phyloP scores from a whole-genome alignment of 2,329 filamentous ascomycete genomes.

The Ilyonectria mors-panacis region DNA sequence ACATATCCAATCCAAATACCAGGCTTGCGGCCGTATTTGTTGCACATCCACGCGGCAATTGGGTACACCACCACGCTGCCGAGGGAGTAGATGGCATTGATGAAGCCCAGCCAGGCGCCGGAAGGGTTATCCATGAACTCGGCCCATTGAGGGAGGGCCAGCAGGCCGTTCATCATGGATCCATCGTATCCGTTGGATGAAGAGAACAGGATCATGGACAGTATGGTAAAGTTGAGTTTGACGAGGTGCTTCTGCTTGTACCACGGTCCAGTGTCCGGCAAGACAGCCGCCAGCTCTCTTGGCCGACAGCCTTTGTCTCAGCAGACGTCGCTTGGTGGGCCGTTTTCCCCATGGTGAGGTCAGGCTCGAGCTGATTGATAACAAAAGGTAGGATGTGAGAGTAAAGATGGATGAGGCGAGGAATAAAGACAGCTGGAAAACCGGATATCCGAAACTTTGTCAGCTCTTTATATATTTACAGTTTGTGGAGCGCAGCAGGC shows the following conservation, averaged over 20 bases:
- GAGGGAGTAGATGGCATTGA: conserved; percentile 49
- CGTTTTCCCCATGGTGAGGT: conserved; percentile 5
- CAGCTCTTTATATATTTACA: neutral
- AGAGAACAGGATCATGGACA: conserved; percentile 47
- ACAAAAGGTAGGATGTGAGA: neutral
- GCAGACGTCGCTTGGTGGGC: conserved; percentile 9
- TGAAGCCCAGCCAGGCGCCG: conserved; percentile 47
- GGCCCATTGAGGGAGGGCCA: conserved; percentile 54
- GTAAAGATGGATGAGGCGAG: neutral
- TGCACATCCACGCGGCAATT: conserved; percentile 41
- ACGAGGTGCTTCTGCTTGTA: conserved; percentile 12
- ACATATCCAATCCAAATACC: conserved; percentile 26
- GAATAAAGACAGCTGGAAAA: neutral
- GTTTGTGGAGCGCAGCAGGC: neutral
- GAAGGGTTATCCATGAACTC: conserved; percentile 51
- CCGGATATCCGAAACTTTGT: neutral
- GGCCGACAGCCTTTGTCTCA: conserved; percentile 10
- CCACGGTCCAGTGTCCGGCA: conserved; percentile 13
- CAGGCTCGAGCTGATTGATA: neutral
- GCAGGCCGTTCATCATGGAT: conserved; percentile 54
- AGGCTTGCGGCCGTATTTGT: conserved; percentile 22
- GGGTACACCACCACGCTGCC: conserved; percentile 53
- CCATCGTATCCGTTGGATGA: conserved; percentile 55
- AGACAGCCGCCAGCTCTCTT: conserved; percentile 8
- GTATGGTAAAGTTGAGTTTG: conserved; percentile 38